Base-by-base conservation (phyloP, 805 yeast genomes). In the Pichia kluyveri region DNA sequence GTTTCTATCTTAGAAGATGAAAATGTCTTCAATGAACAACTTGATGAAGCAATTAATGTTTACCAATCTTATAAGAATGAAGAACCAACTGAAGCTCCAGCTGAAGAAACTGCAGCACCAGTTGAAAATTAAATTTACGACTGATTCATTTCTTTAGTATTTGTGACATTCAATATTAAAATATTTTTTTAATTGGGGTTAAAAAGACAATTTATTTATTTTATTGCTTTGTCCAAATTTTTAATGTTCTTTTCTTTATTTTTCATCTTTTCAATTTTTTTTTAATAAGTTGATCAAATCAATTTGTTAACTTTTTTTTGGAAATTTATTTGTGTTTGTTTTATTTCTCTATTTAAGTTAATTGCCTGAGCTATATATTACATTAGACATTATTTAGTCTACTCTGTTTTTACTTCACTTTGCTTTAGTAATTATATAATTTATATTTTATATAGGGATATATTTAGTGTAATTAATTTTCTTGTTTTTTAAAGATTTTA, bases 41-140 rank as follows among this genome's bases (percentile, higher is more conserved):
- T 91, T 66, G 84, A 83, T 61, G 98, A 91, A 70, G 99, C 99
- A 58, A 79, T 83, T 60, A 80, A 83, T 71, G 97, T 97, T 65
- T 91, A 87, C 72, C 89, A 87, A 73, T 87, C 85, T 64, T 90
- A 84, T 80, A 49, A 30, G 56, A 58, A 37, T 31, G 44, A 42
- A 43, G 42, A 44, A 39, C 23, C 42, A 18, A 26, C 39, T n/a
- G 42, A 34, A 40, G 47, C 44, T 27, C 46, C 48, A 43, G 48
- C 51, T 32, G 23, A 27, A 31, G 47, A 45, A 36, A 30, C 18
- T n/a, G 46, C 48, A 30, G 47, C 47, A 36, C 46, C 48, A 41
- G 47, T 46, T 46, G 46, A 48, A 40, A 40, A 43, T 39, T 39
- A 38, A 42, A 11, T 32, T 18, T 34, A 7, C 14, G 14, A 12